A percentile compares a stretch with the other conserved stretches of the same genome.
phyloP scores from a whole-genome alignment of 148 eudicot genomes.

The Rhododendron henanense region DNA sequence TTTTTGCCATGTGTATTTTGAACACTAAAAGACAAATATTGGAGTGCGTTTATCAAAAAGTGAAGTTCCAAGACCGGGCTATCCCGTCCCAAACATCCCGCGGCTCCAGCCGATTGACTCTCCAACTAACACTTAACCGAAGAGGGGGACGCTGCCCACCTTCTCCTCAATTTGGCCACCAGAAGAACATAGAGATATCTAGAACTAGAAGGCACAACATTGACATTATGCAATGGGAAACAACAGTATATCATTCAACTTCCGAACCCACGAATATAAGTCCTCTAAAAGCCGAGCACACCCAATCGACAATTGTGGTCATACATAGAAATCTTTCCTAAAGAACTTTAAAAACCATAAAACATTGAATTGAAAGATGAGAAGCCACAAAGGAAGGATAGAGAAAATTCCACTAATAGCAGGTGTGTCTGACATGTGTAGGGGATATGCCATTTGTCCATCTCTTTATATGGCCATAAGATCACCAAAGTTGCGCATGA shows the following conservation, averaged over 20 bases:
- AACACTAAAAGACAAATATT: too few species aligned
- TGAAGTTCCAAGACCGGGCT: not conserved
- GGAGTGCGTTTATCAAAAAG: too few species aligned
- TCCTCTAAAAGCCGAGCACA: not conserved
- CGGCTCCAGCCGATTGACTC: not conserved
- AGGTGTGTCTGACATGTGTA: not conserved
- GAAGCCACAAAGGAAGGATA: not conserved
- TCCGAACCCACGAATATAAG: not conserved
- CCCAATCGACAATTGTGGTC: not conserved
- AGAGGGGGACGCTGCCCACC: not conserved
- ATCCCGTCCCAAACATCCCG: not conserved
- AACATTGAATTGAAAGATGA: not conserved
- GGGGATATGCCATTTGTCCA: not conserved
- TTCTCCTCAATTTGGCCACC: not conserved
- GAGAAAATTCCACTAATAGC: slow-evolving; percentile 10
- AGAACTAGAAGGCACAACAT: not conserved
- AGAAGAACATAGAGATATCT: not conserved
- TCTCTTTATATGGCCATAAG: slow-evolving; percentile 30
- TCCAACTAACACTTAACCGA: not conserved
- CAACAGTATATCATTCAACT: not conserved
- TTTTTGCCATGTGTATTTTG: too few species aligned
- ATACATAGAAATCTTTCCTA: not conserved
- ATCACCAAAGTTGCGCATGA: slow-evolving; percentile 43
- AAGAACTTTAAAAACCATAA: not conserved
- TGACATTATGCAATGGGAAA: not conserved